Percentiles rank a stretch among this genome's conserved stretches.
Evolutionary conservation across 192 early-diverging fungal genomes (phyloP).

Genomic region (Irineochytrium annulatum): DNA sequence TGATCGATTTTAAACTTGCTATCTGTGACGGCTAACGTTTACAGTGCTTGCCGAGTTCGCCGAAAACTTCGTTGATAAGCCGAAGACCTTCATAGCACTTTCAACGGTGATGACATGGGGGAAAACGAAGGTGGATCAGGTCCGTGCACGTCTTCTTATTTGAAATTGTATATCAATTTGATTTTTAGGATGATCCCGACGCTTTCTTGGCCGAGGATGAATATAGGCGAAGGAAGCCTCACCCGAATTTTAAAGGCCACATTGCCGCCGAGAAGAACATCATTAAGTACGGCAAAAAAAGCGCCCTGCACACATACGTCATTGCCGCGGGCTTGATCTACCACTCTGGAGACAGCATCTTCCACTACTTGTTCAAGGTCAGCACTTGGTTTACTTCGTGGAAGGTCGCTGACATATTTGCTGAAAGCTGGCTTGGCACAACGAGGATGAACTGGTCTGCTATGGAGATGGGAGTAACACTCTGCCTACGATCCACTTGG

Average conservation of each 20-base stretch:
- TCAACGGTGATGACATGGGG: conserved; percentile 63
- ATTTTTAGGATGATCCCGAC: conserved; percentile 56
- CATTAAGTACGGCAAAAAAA: conserved; percentile 54
- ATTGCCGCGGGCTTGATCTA: conserved; percentile 53
- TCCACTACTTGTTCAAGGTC: conserved; percentile 56
- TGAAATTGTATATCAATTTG: background rate
- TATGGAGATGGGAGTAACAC: conserved; percentile 56
- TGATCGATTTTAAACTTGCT: background rate
- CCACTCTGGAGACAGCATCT: conserved; percentile 53
- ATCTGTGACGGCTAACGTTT: background rate
- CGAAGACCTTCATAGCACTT: conserved; percentile 54
- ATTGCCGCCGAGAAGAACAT: conserved; percentile 52
- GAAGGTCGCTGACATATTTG: background rate
- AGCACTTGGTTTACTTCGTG: background rate
- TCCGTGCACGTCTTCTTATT: conserved; percentile 7
- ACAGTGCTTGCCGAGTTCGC: conserved; percentile 45
- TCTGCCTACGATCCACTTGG: conserved; percentile 53
- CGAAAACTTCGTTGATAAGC: conserved; percentile 46
- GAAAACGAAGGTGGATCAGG: conserved; percentile 52
- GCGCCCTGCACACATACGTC: conserved; percentile 48
- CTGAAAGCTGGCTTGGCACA: conserved; percentile 54
- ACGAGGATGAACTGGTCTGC: conserved; percentile 42
- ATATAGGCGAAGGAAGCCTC: conserved; percentile 52
- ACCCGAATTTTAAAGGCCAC: conserved; percentile 57
- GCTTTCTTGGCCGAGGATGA: conserved; percentile 54